Conservation (phyloP, 805 yeast species). For the Ogataea thermomethanolica region DNA sequence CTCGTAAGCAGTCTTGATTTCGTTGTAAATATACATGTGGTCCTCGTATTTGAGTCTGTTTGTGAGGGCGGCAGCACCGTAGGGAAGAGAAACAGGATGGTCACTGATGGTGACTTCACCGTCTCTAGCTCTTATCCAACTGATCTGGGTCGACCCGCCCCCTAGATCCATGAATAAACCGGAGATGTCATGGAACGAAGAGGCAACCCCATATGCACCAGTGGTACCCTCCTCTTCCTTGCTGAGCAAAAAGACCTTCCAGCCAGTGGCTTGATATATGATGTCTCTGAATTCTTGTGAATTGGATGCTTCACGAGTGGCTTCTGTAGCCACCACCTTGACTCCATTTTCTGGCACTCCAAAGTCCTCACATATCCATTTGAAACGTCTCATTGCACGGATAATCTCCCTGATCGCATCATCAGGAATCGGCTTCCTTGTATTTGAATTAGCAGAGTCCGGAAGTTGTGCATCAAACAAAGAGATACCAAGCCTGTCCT, state of each 20-base stretch:
- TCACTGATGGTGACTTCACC: constrained; percentile 55
- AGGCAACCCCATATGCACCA: constrained; percentile 72
- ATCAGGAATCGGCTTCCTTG: constrained; percentile 51
- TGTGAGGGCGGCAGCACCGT: constrained; percentile 69
- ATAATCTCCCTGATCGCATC: constrained; percentile 58
- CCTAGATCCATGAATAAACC: constrained; percentile 75
- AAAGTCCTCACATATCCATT: constrained; percentile 67
- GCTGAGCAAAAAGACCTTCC: constrained; percentile 59
- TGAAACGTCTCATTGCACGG: constrained; percentile 63
- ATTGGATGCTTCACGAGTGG: constrained; percentile 67
- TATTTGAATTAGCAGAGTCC: constrained; percentile 27
- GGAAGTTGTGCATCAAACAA: constrained; percentile 57
- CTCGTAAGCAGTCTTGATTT: constrained; percentile 49
- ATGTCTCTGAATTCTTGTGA: constrained; percentile 55
- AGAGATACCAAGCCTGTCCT: constrained; percentile 69
- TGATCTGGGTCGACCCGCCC: constrained; percentile 65
- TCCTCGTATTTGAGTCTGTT: constrained; percentile 52
- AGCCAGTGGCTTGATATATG: constrained; percentile 55
- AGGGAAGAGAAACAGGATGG: constrained; percentile 62
- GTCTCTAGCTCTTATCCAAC: constrained; percentile 59
- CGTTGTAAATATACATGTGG: constrained; percentile 46
- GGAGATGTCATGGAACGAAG: constrained; percentile 61
- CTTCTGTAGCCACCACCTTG: constrained; percentile 70
- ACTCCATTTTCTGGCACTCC: constrained; percentile 62
- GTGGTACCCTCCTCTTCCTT: constrained; percentile 64